Percentiles rank a stretch among this genome's conserved stretches.
Conservation (phyloP, 176 grass and related monocot genomes). For the Tillandsia fasciculata region DNA sequence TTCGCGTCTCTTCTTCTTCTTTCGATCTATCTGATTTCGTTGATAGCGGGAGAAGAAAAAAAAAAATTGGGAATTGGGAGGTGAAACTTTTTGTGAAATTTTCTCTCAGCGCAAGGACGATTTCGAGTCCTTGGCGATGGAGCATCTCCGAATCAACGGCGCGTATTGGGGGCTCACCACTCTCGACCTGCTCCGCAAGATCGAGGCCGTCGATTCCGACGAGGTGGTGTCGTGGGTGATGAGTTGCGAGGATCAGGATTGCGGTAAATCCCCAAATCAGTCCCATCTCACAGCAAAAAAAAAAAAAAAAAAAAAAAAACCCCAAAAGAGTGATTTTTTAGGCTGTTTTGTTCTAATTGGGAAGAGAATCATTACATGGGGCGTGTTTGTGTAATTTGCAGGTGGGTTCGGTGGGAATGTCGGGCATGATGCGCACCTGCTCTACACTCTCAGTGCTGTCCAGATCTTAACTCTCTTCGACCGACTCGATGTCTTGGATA, state of each 20-base stretch:
- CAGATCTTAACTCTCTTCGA: conserved; percentile 79
- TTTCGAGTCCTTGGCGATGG: conserved; percentile 71
- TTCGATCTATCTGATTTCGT: not conserved
- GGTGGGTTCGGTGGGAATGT: conserved; percentile 89
- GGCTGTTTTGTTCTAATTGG: not conserved
- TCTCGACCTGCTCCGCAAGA: conserved; percentile 71
- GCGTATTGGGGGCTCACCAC: conserved; percentile 93
- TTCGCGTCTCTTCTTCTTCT: not conserved
- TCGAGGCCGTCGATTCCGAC: conserved; percentile 43
- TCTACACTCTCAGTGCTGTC: conserved; percentile 68
- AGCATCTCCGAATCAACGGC: conserved; percentile 75
- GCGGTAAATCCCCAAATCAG: conserved; percentile 25
- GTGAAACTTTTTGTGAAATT: not conserved
- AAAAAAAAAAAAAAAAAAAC: too few species aligned
- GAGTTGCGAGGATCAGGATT: conserved; percentile 65
- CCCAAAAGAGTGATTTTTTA: not conserved
- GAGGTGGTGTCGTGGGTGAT: conserved; percentile 78
- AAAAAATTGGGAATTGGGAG: too few species aligned
- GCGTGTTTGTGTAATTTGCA: conserved; percentile 16
- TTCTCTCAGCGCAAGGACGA: conserved; percentile 58
- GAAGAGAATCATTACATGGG: not conserved
- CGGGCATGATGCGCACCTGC: conserved; percentile 66
- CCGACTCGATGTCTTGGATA: conserved; percentile 52
- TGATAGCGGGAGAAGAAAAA: not conserved
- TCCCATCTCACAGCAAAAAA: not conserved